Evolutionary conservation across 2,329 filamentous ascomycete genomes (phyloP), one percentile per base, ranked within the genome.

Genomic region (Fusarium buxicola): DNA sequence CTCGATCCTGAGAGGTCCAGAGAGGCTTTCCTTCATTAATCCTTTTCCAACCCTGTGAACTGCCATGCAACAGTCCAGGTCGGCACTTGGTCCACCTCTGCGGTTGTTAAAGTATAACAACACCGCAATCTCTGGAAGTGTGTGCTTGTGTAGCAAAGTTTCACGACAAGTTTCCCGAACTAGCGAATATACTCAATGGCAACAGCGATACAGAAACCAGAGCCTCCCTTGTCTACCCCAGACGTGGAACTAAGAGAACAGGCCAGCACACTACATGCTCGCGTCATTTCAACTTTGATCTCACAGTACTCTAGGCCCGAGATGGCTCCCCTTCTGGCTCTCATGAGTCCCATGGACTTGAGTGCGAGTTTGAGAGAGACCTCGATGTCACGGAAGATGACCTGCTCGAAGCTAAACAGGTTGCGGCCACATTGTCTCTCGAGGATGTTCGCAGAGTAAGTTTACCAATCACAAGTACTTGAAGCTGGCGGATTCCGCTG

Each of bases 341-440:
- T 7, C 25, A 16, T 8, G 47, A 40, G 18, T 13, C 43, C 8
- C 15, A 11, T 13, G 58, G 40, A 9, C 21, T 54, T 8, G 51
- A 55, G 10, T 9, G 28, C 16, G 51, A 15, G 4, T 41, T 67
- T 15, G 31, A 64, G 27, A 54, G 39, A 27, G 62, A 69, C 7
- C 69, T 80, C 38, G 74, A 75, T 40, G 77, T 77, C 16, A 80
- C 79, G 5, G 77, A 79, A 39, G 74, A 78, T 58, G 79, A 81
- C 61, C 65, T 80, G n/a, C 70, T 78, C n/a, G 77, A 81, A 58
- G 79, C 78, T 28, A 79, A 72, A 58, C 76, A 76, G 34, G 55
- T 74, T 31, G 78, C 78, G 2, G 69, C 65, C 16, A 74, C 50
- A 38, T 72, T 76, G 53, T 74, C 69, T 30, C 70, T 77, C 16